These are phyloP conservation scores for Hansenula anomala DNA, from an alignment of 1,139 yeast genomes.

Conservation along the genomic window DNA sequence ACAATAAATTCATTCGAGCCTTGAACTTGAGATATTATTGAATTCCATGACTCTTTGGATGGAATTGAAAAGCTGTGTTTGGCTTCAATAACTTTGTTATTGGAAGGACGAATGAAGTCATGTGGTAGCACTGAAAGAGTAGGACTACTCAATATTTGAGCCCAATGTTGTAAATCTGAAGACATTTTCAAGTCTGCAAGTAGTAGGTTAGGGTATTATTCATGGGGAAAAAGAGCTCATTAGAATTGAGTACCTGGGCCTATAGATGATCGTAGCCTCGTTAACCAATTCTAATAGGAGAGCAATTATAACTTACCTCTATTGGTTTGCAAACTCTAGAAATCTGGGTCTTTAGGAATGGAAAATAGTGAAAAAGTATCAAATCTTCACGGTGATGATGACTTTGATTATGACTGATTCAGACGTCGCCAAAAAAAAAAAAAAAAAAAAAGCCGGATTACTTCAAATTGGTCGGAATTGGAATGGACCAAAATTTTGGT, in stretches of 20 bases:
- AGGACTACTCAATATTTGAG: slow-evolving; percentile 65
- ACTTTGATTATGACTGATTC: not conserved
- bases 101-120: slow-evolving; percentile 79
- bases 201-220: too few relatives aligned
- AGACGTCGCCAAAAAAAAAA: not conserved
- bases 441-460: not conserved
- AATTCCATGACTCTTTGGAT: slow-evolving; percentile 9
- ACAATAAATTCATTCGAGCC: slow-evolving; percentile 38
- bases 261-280: too few relatives aligned
- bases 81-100: slow-evolving; percentile 65
- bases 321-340: too few relatives aligned
- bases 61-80: slow-evolving; percentile 36
- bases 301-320: too few relatives aligned
- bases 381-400: too few relatives aligned
- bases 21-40: slow-evolving; percentile 20
- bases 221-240: too few relatives aligned
- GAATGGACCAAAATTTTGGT: too few relatives aligned
- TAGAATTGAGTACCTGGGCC: too few relatives aligned
- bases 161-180: slow-evolving; percentile 50
- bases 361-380: too few relatives aligned
- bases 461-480: not conserved
- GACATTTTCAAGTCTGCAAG: not conserved
- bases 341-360: too few relatives aligned
- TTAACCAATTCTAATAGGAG: too few relatives aligned
- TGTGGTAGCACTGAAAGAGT: slow-evolving; percentile 85